phyloP scores from a whole-genome alignment of 116 monocot genomes.

The Papilionanthe hybrid region DNA sequence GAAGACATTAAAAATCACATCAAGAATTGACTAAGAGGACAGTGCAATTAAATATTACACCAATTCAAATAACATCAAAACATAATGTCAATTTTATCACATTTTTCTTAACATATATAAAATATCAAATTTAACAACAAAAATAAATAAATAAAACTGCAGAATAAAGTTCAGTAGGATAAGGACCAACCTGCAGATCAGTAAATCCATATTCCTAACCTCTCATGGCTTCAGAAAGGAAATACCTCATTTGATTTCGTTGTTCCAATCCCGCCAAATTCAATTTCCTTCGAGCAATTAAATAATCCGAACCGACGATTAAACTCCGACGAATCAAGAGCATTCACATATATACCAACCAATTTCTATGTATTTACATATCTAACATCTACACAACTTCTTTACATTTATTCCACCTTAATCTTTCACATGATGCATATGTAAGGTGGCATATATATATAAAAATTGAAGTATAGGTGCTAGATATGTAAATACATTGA shows the following conservation, averaged over 20 bases:
- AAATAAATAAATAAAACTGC: not conserved
- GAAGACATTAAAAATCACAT: not conserved
- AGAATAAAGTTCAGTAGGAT: not conserved
- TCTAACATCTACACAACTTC: too few relatives aligned
- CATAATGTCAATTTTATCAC: not conserved
- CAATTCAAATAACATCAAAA: not conserved
- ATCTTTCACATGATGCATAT: too few relatives aligned
- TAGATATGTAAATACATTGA: too few relatives aligned
- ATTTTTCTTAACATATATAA: not conserved
- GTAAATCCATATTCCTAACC: not conserved
- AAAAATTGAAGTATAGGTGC: too few relatives aligned
- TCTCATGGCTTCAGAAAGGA: conserved; percentile 3
- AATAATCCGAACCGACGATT: not conserved
- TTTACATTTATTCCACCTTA: too few relatives aligned
- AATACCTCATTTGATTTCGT: not conserved
- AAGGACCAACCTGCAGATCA: not conserved
- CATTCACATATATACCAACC: not conserved
- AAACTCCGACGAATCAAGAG: not conserved
- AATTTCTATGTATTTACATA: too few relatives aligned
- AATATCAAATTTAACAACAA: conserved; percentile 5
- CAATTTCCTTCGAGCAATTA: not conserved
- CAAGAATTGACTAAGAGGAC: too few relatives aligned
- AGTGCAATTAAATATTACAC: too few relatives aligned
- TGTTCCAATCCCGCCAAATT: not conserved
- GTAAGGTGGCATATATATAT: too few relatives aligned